These are phyloP conservation scores for Neoboletus magnificus DNA, from an alignment of 768 basidiomycete species.

Conservation along the genomic window DNA sequence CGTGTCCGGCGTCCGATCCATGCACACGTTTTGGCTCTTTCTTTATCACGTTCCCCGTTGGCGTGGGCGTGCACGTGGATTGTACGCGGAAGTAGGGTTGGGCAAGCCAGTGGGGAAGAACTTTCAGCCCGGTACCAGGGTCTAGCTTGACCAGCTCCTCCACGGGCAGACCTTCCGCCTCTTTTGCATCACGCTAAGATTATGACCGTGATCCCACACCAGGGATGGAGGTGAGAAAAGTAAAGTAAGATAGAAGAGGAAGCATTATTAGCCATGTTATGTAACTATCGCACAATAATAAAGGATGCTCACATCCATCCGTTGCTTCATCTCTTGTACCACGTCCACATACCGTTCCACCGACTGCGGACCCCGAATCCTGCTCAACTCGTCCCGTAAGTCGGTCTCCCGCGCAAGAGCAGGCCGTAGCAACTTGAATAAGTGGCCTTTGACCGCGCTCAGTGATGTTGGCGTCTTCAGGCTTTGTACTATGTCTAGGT, in stretches of 20 bases:
- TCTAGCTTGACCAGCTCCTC: constrained; percentile 43
- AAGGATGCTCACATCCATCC: constrained; percentile 49
- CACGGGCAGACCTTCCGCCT: constrained; percentile 21
- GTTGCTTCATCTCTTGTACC: constrained; percentile 53
- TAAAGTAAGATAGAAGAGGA: neutral
- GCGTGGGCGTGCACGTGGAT: neutral
- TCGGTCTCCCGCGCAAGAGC: constrained; percentile 65
- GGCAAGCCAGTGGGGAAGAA: constrained; percentile 65
- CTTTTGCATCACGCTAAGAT: constrained; percentile 47
- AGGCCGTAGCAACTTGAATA: constrained; percentile 90
- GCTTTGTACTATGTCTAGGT: constrained; percentile 70
- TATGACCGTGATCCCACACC: neutral
- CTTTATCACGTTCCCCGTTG: neutral
- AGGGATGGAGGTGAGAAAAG: neutral
- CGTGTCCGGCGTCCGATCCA: neutral
- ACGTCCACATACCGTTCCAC: constrained; percentile 46
- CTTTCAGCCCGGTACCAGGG: constrained; percentile 44
- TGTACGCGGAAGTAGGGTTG: constrained; percentile 59
- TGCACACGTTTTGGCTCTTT: constrained; percentile 9
- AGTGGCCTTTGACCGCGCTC: constrained; percentile 84
- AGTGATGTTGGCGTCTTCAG: constrained; percentile 62
- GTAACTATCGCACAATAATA: neutral
- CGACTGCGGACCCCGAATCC: constrained; percentile 31
- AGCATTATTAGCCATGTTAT: neutral
- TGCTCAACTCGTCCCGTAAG: constrained; percentile 69